Evolutionary conservation across 208 protist species (phyloP).

Genomic region (Leishmania aethiopica): DNA sequence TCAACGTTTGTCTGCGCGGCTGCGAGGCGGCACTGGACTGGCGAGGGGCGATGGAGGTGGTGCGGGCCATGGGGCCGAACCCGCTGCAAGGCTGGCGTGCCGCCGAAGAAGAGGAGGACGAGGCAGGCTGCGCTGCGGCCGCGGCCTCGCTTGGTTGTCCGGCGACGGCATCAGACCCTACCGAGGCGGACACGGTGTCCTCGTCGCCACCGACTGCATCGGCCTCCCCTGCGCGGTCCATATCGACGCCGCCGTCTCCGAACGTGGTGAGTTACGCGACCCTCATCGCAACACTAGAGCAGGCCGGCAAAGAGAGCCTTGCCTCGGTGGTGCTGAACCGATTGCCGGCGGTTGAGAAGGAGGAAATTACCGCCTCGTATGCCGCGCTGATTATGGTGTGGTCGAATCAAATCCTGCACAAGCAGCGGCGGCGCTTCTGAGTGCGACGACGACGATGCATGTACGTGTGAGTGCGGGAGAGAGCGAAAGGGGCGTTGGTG

Average conservation of each 20-base stretch:
- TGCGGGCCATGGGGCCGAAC: constrained; percentile 84
- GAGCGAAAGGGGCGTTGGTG: not conserved
- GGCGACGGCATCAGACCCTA: not conserved
- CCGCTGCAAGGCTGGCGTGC: constrained; percentile 45
- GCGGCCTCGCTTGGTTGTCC: not conserved
- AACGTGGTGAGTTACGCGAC: constrained; percentile 87
- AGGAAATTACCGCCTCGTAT: constrained; percentile 88
- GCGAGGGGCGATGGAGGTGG: constrained; percentile 56
- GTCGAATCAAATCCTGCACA: constrained; percentile 65
- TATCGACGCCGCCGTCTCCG: constrained; percentile 45
- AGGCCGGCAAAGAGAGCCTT: constrained; percentile 63
- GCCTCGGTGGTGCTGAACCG: constrained; percentile 63
- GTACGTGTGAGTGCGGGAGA: not conserved
- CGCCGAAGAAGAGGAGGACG: constrained; percentile 23
- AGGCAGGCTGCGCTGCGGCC: not conserved
- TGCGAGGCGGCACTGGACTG: constrained; percentile 76
- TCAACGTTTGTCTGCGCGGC: constrained; percentile 64
- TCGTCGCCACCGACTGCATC: not conserved
- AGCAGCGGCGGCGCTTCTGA: constrained; percentile 41
- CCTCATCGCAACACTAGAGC: constrained; percentile 84
- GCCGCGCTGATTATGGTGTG: constrained; percentile 87
- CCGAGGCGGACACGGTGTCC: not conserved
- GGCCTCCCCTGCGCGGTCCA: not conserved
- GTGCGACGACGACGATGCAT: not conserved
- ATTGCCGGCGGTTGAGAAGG: constrained; percentile 70